Evolutionary conservation across 176 grass and related monocot genomes (phyloP).

Genomic region (Areca catechu): DNA sequence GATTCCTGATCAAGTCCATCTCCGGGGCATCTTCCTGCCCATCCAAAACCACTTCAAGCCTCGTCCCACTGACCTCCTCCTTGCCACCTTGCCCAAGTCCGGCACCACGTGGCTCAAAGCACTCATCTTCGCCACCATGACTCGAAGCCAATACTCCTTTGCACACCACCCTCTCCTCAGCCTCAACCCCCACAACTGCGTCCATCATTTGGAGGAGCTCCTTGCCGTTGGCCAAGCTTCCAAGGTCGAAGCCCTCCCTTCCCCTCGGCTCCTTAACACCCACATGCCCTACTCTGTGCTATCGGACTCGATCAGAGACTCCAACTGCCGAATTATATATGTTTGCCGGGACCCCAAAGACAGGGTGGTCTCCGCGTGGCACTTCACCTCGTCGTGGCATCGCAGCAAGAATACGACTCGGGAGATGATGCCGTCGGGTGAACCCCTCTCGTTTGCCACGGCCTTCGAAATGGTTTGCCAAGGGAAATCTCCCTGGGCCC

Average conservation of each 20-base stretch:
- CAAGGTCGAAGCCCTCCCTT: slow-evolving; percentile 13
- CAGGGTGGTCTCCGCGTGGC: slow-evolving; percentile 32
- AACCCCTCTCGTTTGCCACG: background rate
- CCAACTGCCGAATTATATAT: slow-evolving; percentile 35
- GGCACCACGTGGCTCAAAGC: slow-evolving; percentile 64
- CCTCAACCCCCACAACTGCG: slow-evolving; percentile 30
- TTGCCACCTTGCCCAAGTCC: slow-evolving; percentile 37
- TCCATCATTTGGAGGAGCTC: slow-evolving; percentile 21
- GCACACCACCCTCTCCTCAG: slow-evolving; percentile 34
- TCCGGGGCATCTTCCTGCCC: slow-evolving; percentile 19
- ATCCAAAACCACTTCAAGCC: slow-evolving; percentile 26
- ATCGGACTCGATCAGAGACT: slow-evolving; percentile 6
- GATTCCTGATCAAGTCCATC: slow-evolving; percentile 28
- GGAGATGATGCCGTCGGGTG: background rate
- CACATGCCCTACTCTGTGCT: slow-evolving; percentile 31
- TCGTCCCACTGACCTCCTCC: slow-evolving; percentile 35
- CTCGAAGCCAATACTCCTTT: slow-evolving; percentile 5
- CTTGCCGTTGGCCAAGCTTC: background rate
- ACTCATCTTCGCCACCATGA: slow-evolving; percentile 27
- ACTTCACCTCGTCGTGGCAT: slow-evolving; percentile 8
- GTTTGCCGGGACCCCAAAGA: slow-evolving; percentile 53
- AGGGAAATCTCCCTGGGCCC: slow-evolving; percentile 27
- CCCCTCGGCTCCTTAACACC: slow-evolving; percentile 31
- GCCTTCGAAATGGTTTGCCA: slow-evolving; percentile 18
- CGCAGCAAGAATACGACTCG: slow-evolving; percentile 3